Conservation (phyloP, 2,329 filamentous ascomycete species). For the Fusarium sp. region DNA sequence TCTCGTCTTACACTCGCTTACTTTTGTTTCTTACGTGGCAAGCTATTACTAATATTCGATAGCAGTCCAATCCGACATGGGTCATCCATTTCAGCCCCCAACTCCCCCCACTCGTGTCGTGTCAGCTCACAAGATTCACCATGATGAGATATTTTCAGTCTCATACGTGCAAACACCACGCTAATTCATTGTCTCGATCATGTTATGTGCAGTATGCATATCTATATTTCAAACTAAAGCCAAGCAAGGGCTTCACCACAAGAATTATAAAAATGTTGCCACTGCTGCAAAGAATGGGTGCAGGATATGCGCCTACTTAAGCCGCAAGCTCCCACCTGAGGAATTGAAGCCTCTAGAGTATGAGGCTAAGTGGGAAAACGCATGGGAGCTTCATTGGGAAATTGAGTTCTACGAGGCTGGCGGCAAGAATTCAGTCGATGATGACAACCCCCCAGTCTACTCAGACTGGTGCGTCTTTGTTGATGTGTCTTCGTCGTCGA, state of each 20-base stretch:
- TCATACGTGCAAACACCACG: no score
- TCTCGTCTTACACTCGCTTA: background rate
- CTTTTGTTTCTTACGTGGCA: background rate
- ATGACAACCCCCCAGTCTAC: background rate
- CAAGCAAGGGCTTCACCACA: background rate
- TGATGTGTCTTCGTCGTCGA: background rate
- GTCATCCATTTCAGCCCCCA: background rate
- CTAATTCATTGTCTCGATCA: rapidly evolving
- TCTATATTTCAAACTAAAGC: background rate
- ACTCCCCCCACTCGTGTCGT: background rate
- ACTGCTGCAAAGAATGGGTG: background rate
- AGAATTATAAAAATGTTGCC: background rate
- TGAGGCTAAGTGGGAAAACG: background rate
- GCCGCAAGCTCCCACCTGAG: background rate
- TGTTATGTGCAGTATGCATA: background rate
- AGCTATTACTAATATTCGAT: background rate
- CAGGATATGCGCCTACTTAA: background rate
- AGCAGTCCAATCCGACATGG: background rate
- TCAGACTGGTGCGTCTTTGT: background rate
- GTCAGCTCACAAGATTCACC: background rate
- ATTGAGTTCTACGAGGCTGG: background rate
- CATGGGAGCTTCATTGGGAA: background rate
- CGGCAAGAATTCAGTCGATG: background rate
- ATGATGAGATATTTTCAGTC: background rate
- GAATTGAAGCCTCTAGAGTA: background rate